Evolutionary conservation across 164 flowering plant genomes (phyloP).

Genomic region (Umbellularia californica): DNA sequence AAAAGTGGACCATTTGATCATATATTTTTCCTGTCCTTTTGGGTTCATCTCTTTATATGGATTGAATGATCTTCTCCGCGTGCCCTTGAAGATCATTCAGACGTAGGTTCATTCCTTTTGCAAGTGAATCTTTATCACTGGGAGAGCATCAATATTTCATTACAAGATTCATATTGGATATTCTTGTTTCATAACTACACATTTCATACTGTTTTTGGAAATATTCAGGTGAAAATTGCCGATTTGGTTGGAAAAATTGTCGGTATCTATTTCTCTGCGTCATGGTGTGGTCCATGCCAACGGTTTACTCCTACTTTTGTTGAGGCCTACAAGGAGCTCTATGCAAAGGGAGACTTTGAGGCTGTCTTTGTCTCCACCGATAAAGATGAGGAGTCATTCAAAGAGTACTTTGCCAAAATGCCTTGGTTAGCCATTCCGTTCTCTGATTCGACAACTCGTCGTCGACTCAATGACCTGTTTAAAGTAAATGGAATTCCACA

Average conservation of each 20-base stretch:
- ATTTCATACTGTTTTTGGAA: neutral
- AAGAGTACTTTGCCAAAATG: conserved; percentile 61
- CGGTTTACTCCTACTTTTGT: conserved; percentile 44
- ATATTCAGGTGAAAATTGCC: conserved; percentile 39
- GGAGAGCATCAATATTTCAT: neutral
- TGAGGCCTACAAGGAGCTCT: conserved; percentile 45
- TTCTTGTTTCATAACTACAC: neutral
- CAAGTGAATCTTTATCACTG: too few relatives aligned
- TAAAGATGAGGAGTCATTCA: conserved; percentile 47
- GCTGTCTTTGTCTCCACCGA: conserved; percentile 54
- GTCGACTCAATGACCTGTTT: conserved; percentile 31
- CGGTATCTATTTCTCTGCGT: conserved; percentile 54
- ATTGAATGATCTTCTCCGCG: too few relatives aligned
- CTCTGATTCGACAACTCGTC: conserved; percentile 47
- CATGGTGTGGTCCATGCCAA: conserved; percentile 62
- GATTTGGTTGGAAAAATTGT: conserved; percentile 51
- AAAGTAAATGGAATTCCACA: conserved; percentile 51
- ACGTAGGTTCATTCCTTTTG: too few relatives aligned
- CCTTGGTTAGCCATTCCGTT: conserved; percentile 85
- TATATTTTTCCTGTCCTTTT: too few relatives aligned
- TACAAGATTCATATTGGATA: neutral
- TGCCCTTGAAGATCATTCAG: too few relatives aligned
- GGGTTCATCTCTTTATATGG: too few relatives aligned
- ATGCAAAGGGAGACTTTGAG: conserved; percentile 46
- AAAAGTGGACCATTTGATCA: too few relatives aligned